Evolutionary conservation across 1,284 basidiomycete genomes (phyloP).

Genomic region (Peniophora sp.): DNA sequence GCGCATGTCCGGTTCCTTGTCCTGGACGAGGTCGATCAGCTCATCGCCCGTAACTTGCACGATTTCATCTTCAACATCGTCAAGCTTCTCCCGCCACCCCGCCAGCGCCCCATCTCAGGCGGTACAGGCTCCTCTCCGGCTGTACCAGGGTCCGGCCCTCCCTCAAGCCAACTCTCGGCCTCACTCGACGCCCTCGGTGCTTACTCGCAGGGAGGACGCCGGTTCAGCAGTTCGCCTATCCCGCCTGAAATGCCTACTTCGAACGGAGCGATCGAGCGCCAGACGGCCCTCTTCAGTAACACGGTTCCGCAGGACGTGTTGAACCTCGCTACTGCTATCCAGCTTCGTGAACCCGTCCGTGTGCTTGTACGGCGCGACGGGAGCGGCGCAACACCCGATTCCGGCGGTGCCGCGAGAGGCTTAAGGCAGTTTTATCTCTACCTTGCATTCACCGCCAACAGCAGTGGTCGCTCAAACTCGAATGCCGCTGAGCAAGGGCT

Average conservation of each 20-base stretch:
- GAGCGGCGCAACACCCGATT: constrained; percentile 68
- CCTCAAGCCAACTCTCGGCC: constrained; percentile 26
- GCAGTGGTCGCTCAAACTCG: constrained; percentile 63
- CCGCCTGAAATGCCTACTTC: constrained; percentile 21
- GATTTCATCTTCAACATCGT: constrained; percentile 93
- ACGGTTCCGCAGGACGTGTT: constrained; percentile 91
- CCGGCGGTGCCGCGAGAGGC: constrained; percentile 68
- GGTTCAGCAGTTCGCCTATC: constrained; percentile 49
- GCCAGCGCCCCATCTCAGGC: constrained; percentile 52
- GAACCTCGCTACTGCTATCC: constrained; percentile 81
- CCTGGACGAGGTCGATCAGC: constrained; percentile 94
- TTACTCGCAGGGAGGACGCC: constrained; percentile 43
- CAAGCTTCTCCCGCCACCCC: constrained; percentile 79
- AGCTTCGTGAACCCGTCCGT: constrained; percentile 90
- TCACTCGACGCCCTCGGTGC: constrained; percentile 42
- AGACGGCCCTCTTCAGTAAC: constrained; percentile 95
- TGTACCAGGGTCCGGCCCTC: constrained; percentile 9
- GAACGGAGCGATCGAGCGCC: constrained; percentile 64
- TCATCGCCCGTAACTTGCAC: constrained; percentile 94
- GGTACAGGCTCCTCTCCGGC: constrained; percentile 24
- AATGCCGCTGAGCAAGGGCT: constrained; percentile 47
- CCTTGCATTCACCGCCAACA: constrained; percentile 82
- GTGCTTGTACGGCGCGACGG: constrained; percentile 96
- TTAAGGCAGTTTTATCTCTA: constrained; percentile 92
- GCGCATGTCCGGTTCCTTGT: constrained; percentile 88